Evolutionary conservation across 2,329 filamentous ascomycete genomes (phyloP), one percentile per base, ranked within the genome.

Genomic region (Macrophomina phaseolina): DNA sequence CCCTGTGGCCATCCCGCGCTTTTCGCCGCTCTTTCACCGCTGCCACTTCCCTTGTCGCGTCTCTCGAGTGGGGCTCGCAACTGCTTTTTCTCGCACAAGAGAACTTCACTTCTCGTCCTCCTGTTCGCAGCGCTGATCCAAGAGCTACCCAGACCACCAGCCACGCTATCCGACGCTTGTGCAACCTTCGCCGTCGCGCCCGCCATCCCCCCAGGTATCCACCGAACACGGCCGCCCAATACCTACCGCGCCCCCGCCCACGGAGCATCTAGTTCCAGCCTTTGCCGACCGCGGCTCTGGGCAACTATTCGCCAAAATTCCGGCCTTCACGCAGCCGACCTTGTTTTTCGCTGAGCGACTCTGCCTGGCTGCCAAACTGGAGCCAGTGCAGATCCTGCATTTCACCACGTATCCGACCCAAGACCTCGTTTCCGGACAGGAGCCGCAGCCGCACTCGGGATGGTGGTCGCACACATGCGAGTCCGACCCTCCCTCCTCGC

Each of bases 401-500:
- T 61, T 67, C 66, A 64, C 46, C 40, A 67, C 66, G 66, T 52
- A 40, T 42, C 48, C 42, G 40, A 38, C 32, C 30, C 49, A 45
- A 58, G 60, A 64, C 34, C 48, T 53, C 42, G 56, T 52, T 36
- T 45, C 58, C 65, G 58, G 56, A 55, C 65, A 67, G 65, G 48
- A 62, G 45, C 66, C 66, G 18, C 66, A 42, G 34, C 60, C 46
- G 55, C 66, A 67, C 66, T 56, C 66, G 28, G 60, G 61, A 69
- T 69, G 68, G 68, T 67, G 56, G 66, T 45, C 40, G 16, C 62
- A 68, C 64, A 68, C 51, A 1, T 68, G 46, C 56, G 61, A 64
- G 49, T 67, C 56, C 64, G 68, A 69, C 52, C 58, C 52, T 64
- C 61, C 63, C n/a, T 60, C 40, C 46, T 67, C 18, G 65, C 63